Evolutionary conservation across 495 filamentous ascomycete species (phyloP), one percentile per base, ranked within the genome.

Genomic region (Margaritispora aquatica): DNA sequence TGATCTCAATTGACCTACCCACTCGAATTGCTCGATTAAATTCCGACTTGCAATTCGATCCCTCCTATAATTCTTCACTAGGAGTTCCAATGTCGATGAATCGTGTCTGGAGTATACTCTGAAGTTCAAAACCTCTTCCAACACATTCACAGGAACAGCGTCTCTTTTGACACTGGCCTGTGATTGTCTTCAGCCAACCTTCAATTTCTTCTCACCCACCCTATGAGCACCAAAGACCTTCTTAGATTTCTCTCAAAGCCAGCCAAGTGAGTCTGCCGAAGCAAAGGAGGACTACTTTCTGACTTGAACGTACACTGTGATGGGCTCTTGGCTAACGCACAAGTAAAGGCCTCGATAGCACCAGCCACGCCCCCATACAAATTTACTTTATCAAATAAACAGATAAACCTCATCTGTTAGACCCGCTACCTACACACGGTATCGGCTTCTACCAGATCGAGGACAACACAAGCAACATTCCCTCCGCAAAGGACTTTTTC

Each of bases 211-310:
- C 62, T 62, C 68, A 68, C 71, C 76, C 51, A 38, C 84, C 88
- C 82, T 82, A 97, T 96, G 93, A 93, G 83, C 85, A 85, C 84
- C 74, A 86, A 85, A 78, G 91, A 96, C 74, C 86, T 96, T 66
- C 83, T 97, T 69, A 89, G 90, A 77, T 92, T 96, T 78, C 83
- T 97, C 63, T 96, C 90, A 61, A 95, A 95, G 80, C 93, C 92
- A 68, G 90, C 89, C 70, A 96, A 96, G 92, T 97, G 74, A 73
- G 88, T 78, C 11, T 20, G 46, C 38, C 10, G 17, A 44, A n/a
- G 10, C 17, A 15, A n/a, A n/a, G n/a, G n/a, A n/a, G n/a, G n/a
- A n/a, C n/a, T n/a, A 15, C 19, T 34, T 27, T 53, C 10, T 54
- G 20, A 47, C 17, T n/a, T 4, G 19, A 1, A 22, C 29, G 29